Conservation (phyloP, 2,329 filamentous ascomycete species). For the Stemphylium vesicarium region DNA sequence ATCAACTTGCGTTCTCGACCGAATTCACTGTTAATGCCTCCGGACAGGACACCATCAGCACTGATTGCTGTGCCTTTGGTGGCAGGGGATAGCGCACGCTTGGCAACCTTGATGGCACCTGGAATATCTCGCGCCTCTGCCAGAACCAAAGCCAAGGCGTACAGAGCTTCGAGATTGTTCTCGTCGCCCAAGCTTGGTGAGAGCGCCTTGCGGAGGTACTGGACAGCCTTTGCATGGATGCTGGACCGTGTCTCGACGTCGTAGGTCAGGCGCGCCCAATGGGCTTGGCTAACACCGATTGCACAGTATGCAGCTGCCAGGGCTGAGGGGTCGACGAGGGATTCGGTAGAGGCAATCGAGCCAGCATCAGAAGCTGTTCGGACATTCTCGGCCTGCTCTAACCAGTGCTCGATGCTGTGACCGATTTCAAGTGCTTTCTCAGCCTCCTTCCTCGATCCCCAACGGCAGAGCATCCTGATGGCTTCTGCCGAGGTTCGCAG, state of each 20-base stretch:
- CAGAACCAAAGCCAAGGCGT: conserved; percentile 81
- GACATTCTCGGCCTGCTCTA: conserved; percentile 61
- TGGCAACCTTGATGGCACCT: conserved; percentile 81
- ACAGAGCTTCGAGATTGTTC: conserved; percentile 77
- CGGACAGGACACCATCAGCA: conserved; percentile 41
- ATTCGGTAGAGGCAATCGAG: conserved; percentile 42
- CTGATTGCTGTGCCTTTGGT: conserved; percentile 36
- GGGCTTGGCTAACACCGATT: conserved; percentile 82
- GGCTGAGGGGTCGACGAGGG: conserved; percentile 62
- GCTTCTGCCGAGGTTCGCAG: conserved; percentile 81
- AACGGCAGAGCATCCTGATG: conserved; percentile 80
- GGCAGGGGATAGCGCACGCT: conserved; percentile 71
- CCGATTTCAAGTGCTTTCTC: conserved; percentile 79
- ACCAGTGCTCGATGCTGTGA: conserved; percentile 74
- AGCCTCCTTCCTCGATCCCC: conserved; percentile 74
- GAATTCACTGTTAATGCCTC: conserved; percentile 38
- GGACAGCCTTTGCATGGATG: conserved; percentile 78
- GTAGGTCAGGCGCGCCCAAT: conserved; percentile 84
- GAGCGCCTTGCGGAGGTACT: conserved; percentile 75
- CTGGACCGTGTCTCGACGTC: conserved; percentile 73
- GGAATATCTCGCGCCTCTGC: conserved; percentile 84
- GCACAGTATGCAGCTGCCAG: conserved; percentile 76
- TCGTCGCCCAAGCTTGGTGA: conserved; percentile 69
- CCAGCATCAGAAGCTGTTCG: conserved; percentile 33
- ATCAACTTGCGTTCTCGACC: conserved; percentile 68